Base-by-base conservation (phyloP, 2,329 filamentous ascomycete genomes). In the Aspergillus bombycis region DNA sequence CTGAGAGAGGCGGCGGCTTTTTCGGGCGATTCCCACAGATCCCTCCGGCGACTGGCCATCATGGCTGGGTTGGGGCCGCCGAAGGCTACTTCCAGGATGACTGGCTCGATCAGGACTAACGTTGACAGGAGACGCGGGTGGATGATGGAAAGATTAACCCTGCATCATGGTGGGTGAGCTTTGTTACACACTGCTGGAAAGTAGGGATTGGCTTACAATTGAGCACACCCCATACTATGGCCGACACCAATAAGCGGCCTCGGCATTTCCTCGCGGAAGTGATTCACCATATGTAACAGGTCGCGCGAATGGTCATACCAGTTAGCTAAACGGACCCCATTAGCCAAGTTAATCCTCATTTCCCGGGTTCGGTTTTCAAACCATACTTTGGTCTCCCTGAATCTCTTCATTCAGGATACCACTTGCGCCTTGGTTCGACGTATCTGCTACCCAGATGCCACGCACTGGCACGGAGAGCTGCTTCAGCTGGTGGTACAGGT, bases 281-380 rank as follows among this genome's bases (percentile, higher is more conserved):
- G 62, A 52, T 75, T 74, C 60, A 75, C 65, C 67, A 76, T 65
- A 73, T 92, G 86, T 21, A 93, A 82, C 4, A 96, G 84, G 77
- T 96, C 93, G 54, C 92, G 87, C 55, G 90, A 80, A 76, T 93
- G 88, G 78, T 96, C 93, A 67, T 87, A 82, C 92, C 92, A 96
- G 65, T 84, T 86, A 43, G 91, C 91, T 76, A n/a, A 26, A 19
- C 19, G 4, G 1, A 38, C 3, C 48, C 23, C 28, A 28, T 34
- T 28, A 36, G 41, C 6, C 41, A 21, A 11, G 10, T 36, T 14
- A 28, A 28, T 14, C 2, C 5, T 14, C 34, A 21, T 21, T 10
- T 23, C 23, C n/a, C 26, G 5, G 16, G 4, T 19, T 1, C 11
- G 16, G 3, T 12, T 36, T n/a, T 2, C 10, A 21, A n/a, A 10